These are phyloP conservation scores for Tuber calosporum DNA, from an alignment of 495 filamentous ascomycete species.

Conservation along the genomic window DNA sequence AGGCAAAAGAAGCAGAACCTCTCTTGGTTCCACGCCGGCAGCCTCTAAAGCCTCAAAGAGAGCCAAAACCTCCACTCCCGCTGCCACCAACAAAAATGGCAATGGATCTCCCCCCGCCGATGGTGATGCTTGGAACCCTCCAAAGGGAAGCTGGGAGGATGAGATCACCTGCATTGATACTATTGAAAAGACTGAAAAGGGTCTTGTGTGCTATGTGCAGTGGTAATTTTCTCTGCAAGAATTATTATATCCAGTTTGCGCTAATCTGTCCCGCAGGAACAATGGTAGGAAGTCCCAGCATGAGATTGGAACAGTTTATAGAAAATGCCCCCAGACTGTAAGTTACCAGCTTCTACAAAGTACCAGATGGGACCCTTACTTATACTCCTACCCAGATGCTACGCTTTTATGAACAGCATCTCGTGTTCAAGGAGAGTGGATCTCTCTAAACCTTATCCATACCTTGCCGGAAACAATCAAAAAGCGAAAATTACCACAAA, in stretches of 20 bases:
- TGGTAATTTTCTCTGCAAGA: conserved; percentile 25
- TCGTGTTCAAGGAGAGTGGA: conserved; percentile 43
- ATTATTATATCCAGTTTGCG: background rate
- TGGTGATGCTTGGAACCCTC: conserved; percentile 49
- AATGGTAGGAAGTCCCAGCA: conserved; percentile 57
- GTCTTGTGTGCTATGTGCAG: conserved; percentile 41
- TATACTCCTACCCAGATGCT: conserved; percentile 49
- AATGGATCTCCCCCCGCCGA: conserved; percentile 45
- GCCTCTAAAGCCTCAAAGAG: conserved; percentile 38
- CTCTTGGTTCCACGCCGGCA: conserved; percentile 12
- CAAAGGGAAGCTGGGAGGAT: conserved; percentile 54
- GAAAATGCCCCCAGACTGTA: conserved; percentile 57
- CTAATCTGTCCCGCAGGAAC: conserved; percentile 43
- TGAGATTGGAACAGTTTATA: conserved; percentile 50
- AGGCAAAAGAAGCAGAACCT: conserved; percentile 31
- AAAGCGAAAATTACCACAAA: background rate
- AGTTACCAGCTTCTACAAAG: conserved; percentile 13
- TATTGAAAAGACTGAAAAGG: conserved; percentile 49
- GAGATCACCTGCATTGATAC: conserved; percentile 52
- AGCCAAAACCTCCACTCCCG: conserved; percentile 37
- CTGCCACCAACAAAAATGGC: conserved; percentile 47
- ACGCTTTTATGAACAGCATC: conserved; percentile 55
- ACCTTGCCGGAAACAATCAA: background rate
- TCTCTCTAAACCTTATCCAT: conserved; percentile 20
- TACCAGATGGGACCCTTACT: background rate